These are phyloP conservation scores for Cladosporium sp. DNA, from an alignment of 2,329 filamentous ascomycete species.

Conservation along the genomic window DNA sequence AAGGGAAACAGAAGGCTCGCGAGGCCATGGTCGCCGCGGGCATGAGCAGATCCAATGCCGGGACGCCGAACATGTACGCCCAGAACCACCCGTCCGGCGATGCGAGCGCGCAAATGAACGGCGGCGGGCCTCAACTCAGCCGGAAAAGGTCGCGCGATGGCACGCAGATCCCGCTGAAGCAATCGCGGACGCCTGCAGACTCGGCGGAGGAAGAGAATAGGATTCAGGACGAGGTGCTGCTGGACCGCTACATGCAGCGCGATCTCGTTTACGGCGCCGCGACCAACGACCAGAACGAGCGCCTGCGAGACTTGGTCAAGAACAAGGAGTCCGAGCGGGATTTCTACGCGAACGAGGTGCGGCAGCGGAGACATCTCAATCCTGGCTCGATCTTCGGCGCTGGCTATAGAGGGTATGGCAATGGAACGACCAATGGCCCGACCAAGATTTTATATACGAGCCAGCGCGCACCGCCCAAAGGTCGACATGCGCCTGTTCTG, in stretches of 20 bases:
- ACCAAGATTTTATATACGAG: constrained; percentile 73
- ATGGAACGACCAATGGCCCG: constrained; percentile 68
- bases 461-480: constrained; percentile 71
- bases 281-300: constrained; percentile 44
- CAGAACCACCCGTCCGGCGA: constrained; percentile 22
- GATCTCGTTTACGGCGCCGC: constrained; percentile 57
- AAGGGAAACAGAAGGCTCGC: constrained; percentile 59
- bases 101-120: constrained; percentile 15
- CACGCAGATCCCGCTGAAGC: constrained; percentile 45
- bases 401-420: constrained; percentile 87
- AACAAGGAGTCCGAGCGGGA: constrained; percentile 64
- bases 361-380: constrained; percentile 55
- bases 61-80: neutral
- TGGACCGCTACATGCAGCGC: constrained; percentile 62
- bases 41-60: constrained; percentile 27
- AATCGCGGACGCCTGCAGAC: constrained; percentile 11
- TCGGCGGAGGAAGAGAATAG: constrained; percentile 17
- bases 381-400: constrained; percentile 59
- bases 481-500: constrained; percentile 67
- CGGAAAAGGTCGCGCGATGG: constrained; percentile 59
- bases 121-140: constrained; percentile 40
- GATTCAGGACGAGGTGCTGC: constrained; percentile 35
- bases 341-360: constrained; percentile 62
- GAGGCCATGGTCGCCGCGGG: constrained; percentile 54
- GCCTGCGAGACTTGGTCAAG: constrained; percentile 46